Evolutionary conservation across 2,329 filamentous ascomycete genomes (phyloP).

Genomic region (Juglanconis juglandina): DNA sequence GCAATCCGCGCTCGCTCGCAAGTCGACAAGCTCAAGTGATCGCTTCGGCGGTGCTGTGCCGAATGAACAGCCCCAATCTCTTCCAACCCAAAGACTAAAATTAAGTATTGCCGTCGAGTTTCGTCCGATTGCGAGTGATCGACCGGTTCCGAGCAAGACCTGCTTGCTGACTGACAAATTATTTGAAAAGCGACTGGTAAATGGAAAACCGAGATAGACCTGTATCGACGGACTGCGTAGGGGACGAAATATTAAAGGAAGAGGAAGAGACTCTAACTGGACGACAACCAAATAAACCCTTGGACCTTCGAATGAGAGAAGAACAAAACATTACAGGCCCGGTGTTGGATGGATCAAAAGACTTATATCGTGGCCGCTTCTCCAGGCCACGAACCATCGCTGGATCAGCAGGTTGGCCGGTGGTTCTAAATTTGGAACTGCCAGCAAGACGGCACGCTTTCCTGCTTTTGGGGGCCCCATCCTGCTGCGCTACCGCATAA

Average conservation of each 20-base stretch:
- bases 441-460: conserved; percentile 32
- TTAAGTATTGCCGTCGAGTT: conserved; percentile 37
- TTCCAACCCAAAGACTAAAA: conserved; percentile 28
- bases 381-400: conserved; percentile 33
- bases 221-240: conserved; percentile 28
- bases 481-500: conserved; percentile 25
- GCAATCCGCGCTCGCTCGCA: conserved; percentile 14
- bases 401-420: conserved; percentile 30
- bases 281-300: conserved; percentile 48
- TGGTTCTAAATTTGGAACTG: conserved; percentile 43
- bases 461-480: conserved; percentile 33
- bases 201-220: conserved; percentile 15
- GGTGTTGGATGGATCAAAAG: conserved; percentile 43
- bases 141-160: conserved; percentile 57
- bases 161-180: conserved; percentile 46
- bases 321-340: conserved; percentile 37
- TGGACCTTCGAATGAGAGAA: conserved; percentile 40
- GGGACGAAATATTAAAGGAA: conserved; percentile 33
- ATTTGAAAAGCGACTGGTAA: conserved; percentile 14
- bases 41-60: conserved; percentile 32
- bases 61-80: conserved; percentile 30
- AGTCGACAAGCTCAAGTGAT: conserved; percentile 29
- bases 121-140: conserved; percentile 39
- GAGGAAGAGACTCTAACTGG: conserved; percentile 39
- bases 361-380: conserved; percentile 56